phyloP scores from a whole-genome alignment of 2,329 filamentous ascomycete genomes.

The Ophiostoma sp. region DNA sequence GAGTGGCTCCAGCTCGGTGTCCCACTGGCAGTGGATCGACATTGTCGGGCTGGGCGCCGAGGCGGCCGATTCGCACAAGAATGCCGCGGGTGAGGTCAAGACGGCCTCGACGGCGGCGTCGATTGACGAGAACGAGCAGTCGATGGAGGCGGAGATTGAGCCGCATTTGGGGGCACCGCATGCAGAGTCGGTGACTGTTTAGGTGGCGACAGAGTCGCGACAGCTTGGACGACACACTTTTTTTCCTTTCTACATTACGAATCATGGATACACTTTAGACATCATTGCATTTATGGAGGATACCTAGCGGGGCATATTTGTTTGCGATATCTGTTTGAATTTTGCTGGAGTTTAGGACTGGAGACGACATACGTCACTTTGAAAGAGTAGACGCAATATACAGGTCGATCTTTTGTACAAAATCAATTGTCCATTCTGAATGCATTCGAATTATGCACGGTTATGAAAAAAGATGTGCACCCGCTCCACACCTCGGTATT shows the following conservation, averaged over 20 bases:
- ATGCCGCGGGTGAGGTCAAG: constrained; percentile 29
- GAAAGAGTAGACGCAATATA: not conserved
- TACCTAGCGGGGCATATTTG: not conserved
- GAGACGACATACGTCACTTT: not conserved
- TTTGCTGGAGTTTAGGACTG: not conserved
- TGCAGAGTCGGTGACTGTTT: not conserved
- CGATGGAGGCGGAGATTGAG: constrained; percentile 42
- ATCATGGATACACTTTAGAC: not conserved
- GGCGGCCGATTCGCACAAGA: constrained; percentile 27
- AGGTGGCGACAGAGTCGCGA: not conserved
- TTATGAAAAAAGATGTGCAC: not conserved
- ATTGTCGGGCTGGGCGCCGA: constrained; percentile 50
- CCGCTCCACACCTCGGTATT: not conserved
- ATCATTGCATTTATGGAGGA: constrained; percentile 2
- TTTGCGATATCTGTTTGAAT: not conserved
- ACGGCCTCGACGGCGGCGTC: not conserved
- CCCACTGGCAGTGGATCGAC: constrained; percentile 56
- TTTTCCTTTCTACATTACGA: not conserved
- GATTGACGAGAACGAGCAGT: constrained; percentile 34
- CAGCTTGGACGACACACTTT: too few relatives aligned
- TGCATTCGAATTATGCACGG: not conserved
- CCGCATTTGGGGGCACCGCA: constrained; percentile 30
- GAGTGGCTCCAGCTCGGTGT: constrained; percentile 41
- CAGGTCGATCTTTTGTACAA: not conserved
- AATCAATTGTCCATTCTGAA: not conserved